phyloP scores from a whole-genome alignment of 1,284 basidiomycete genomes.

The Phlebopus sp. region DNA sequence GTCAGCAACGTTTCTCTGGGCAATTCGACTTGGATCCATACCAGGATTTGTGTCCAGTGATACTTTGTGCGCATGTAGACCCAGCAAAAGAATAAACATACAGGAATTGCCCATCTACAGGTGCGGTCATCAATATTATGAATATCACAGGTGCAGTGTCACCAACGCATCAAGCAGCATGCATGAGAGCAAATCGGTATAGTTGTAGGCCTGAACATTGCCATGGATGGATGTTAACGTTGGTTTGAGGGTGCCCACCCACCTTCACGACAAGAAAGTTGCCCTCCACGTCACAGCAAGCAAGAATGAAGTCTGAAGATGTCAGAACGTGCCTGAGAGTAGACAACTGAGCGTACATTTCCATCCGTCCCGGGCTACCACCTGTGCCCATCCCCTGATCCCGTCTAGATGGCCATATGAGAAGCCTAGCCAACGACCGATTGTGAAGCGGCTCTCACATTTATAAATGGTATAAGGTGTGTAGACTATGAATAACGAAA shows the following conservation, averaged over 20 bases:
- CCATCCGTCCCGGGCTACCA: slow-evolving; percentile 77
- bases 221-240: slow-evolving; percentile 1
- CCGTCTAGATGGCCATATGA: slow-evolving; percentile 53
- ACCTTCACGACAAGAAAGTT: slow-evolving; percentile 83
- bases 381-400: slow-evolving; percentile 70
- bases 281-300: slow-evolving; percentile 78
- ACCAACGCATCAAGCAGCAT: slow-evolving; percentile 82
- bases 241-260: slow-evolving; percentile 2
- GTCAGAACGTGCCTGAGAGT: slow-evolving; percentile 4
- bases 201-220: slow-evolving; percentile 65
- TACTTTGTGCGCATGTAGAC: slow-evolving; percentile 77
- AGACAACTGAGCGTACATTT: slow-evolving; percentile 55
- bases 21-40: slow-evolving; percentile 31
- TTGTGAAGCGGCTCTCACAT: slow-evolving; percentile 40
- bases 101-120: slow-evolving; percentile 78
- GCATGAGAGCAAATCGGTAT: slow-evolving; percentile 81
- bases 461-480: slow-evolving; percentile 85
- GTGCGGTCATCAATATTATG: slow-evolving; percentile 9
- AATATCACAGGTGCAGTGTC: not conserved
- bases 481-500: slow-evolving; percentile 69
- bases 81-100: slow-evolving; percentile 80
- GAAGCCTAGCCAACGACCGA: slow-evolving; percentile 3
- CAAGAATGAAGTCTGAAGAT: slow-evolving; percentile 66
- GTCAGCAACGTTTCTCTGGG: not conserved
- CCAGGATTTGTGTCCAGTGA: slow-evolving; percentile 78